phyloP scores from a whole-genome alignment of 2,329 filamentous ascomycete species.

The Exophiala viscosa region DNA sequence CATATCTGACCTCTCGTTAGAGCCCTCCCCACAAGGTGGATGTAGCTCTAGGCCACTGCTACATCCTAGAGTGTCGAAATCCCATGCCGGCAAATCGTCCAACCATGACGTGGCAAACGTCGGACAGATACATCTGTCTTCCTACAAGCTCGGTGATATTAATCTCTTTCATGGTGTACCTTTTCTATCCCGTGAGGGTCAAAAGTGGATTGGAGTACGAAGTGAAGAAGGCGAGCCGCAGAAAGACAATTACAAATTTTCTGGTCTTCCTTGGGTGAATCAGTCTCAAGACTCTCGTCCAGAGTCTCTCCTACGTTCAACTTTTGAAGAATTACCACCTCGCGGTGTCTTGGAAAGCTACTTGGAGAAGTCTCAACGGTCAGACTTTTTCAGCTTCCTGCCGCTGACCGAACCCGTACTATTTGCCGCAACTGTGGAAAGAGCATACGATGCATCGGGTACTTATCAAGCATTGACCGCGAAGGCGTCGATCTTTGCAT shows the following conservation, averaged over 20 bases:
- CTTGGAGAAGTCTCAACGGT: constrained; percentile 33
- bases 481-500: constrained; percentile 50
- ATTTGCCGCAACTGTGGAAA: constrained; percentile 45
- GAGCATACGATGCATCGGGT: constrained; percentile 41
- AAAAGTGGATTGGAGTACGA: constrained; percentile 47
- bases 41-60: not conserved
- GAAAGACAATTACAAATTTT: constrained; percentile 30
- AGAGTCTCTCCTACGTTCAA: constrained; percentile 27
- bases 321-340: constrained; percentile 36
- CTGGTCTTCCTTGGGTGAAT: constrained; percentile 37
- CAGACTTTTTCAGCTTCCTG: constrained; percentile 45
- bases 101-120: not conserved
- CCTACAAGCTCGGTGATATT: constrained; percentile 46
- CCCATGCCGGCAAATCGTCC: not conserved
- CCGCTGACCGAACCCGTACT: constrained; percentile 48
- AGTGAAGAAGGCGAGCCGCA: constrained; percentile 47
- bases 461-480: constrained; percentile 31
- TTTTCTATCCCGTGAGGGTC: constrained; percentile 47
- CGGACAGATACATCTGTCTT: constrained; percentile 44
- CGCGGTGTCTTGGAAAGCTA: constrained; percentile 32
- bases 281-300: too few species aligned
- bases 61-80: not conserved
- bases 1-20: too few species aligned
- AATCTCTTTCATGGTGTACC: constrained; percentile 50
- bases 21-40: not conserved